Percentiles rank a stretch among this genome's conserved stretches.
These are phyloP conservation scores for Arthrinium phaeospermum DNA, from an alignment of 2,329 filamentous ascomycete genomes.

Conservation along the genomic window DNA sequence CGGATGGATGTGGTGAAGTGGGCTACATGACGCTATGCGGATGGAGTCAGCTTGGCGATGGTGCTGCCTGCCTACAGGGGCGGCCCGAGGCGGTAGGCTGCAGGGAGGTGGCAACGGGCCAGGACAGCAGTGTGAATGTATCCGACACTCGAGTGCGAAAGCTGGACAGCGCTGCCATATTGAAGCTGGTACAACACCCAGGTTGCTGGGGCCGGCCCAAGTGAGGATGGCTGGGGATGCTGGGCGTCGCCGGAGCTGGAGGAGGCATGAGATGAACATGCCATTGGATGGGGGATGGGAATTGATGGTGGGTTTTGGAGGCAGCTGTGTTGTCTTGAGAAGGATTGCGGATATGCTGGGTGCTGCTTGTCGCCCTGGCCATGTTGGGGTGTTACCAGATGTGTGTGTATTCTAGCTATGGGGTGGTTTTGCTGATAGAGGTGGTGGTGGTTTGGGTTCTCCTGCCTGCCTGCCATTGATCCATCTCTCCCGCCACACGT, in stretches of 20 bases:
- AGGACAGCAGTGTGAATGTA: background rate
- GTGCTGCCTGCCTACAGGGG: background rate
- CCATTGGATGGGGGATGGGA: background rate
- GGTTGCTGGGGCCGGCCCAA: background rate
- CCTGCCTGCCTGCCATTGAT: background rate
- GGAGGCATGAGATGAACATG: background rate
- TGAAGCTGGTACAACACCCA: background rate
- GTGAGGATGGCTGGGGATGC: background rate
- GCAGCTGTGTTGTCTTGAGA: background rate
- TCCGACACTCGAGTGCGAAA: background rate
- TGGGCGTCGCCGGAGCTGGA: background rate
- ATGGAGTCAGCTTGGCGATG: slow-evolving; percentile 16
- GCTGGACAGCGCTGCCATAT: background rate
- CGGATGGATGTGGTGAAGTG: slow-evolving; percentile 5
- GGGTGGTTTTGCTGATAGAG: background rate
- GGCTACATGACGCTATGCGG: background rate
- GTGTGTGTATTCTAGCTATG: background rate
- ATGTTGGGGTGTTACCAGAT: background rate
- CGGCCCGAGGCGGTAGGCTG: background rate
- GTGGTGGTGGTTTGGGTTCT: background rate
- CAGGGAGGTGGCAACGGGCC: background rate
- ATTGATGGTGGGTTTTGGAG: background rate
- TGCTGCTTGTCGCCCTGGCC: background rate
- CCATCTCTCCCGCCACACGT: slow-evolving; percentile 11
- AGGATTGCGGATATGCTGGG: background rate